These are phyloP conservation scores for Cucurbita ficifolia DNA, from an alignment of 306 rosid species.

Conservation along the genomic window DNA sequence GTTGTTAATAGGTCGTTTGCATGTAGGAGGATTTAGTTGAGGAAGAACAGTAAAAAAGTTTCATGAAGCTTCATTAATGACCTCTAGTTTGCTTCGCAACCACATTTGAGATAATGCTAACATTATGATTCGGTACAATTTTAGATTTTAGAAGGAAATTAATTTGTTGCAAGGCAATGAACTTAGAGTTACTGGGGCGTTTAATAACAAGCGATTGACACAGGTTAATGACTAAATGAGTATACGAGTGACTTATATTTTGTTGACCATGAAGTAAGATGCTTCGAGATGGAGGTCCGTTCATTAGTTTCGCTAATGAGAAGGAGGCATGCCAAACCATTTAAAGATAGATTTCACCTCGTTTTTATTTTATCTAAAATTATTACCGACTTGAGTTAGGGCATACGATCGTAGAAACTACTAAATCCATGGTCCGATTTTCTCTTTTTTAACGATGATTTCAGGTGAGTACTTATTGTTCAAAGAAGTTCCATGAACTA, in stretches of 20 bases:
- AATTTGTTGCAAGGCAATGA: neutral
- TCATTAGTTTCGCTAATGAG: neutral
- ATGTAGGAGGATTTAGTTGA: neutral
- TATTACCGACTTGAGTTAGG: neutral
- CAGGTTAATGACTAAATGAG: neutral
- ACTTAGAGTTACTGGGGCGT: neutral
- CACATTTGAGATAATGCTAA: neutral
- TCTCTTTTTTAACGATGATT: neutral
- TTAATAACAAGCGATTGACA: neutral
- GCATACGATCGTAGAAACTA: neutral
- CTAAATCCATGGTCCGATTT: neutral
- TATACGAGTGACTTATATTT: neutral
- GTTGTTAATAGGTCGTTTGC: neutral
- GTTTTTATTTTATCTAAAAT: neutral
- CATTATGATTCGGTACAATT: neutral
- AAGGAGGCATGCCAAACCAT: neutral
- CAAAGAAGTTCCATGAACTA: constrained; percentile 2
- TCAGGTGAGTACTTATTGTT: constrained; percentile 10
- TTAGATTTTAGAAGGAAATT: neutral
- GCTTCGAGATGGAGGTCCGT: neutral
- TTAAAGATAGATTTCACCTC: neutral
- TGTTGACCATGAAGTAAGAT: neutral
- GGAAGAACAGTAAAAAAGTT: neutral
- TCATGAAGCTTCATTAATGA: neutral
- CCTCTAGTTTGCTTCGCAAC: neutral